Percentiles rank a stretch among this genome's conserved stretches.
Conservation (phyloP, 2,329 filamentous ascomycete species). For the Sclerotinia subarctica region DNA sequence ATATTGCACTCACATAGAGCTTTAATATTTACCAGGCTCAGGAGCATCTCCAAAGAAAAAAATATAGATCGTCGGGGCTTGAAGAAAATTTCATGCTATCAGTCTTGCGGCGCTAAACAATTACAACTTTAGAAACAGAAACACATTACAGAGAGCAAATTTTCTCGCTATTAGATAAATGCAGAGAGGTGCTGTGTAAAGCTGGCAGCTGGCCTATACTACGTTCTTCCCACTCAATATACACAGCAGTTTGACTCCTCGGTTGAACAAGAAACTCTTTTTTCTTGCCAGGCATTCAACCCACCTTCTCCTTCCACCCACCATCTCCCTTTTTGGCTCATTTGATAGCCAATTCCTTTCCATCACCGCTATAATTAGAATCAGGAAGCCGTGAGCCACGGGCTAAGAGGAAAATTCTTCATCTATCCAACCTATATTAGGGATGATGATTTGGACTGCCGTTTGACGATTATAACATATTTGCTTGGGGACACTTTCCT, state of each 20-base stretch:
- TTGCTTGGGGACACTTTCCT: background rate
- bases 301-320: background rate
- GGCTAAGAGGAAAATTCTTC: background rate
- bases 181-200: background rate
- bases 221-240: background rate
- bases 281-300: background rate
- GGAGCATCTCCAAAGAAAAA: background rate
- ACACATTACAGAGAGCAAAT: background rate
- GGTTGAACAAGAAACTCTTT: background rate
- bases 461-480: background rate
- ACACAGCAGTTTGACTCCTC: background rate
- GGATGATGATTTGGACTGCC: background rate
- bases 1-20: background rate
- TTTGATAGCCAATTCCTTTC: background rate
- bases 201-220: background rate
- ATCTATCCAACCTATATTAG: background rate
- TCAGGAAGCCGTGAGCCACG: background rate
- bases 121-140: background rate
- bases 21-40: background rate
- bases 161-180: background rate
- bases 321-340: background rate
- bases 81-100: background rate
- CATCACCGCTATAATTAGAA: background rate
- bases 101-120: background rate
- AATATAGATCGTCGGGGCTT: background rate